Percentiles rank a stretch among this genome's conserved stretches.
Evolutionary conservation across 768 basidiomycete genomes (phyloP).

Genomic region (Tricholoma flavovirens): DNA sequence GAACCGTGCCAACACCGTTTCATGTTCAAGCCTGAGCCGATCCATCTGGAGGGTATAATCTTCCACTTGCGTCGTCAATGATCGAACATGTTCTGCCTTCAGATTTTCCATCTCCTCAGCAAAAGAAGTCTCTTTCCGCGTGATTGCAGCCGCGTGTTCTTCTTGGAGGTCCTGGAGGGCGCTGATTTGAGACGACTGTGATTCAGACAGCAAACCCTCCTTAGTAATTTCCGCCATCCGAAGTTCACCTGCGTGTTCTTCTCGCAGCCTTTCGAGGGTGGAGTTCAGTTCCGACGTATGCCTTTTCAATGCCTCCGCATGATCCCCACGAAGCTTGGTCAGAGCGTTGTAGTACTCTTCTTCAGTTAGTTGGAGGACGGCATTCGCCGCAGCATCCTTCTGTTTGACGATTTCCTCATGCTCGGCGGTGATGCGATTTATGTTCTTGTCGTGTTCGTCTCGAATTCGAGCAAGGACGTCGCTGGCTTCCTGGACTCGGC

Average conservation of each 20-base stretch:
- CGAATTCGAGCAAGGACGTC: slow-evolving; percentile 40
- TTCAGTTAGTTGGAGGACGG: slow-evolving; percentile 60
- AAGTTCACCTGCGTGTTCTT: slow-evolving; percentile 71
- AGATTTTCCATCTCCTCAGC: slow-evolving; percentile 60
- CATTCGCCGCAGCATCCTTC: slow-evolving; percentile 54
- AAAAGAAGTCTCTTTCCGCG: slow-evolving; percentile 61
- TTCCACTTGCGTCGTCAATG: slow-evolving; percentile 50
- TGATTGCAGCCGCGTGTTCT: slow-evolving; percentile 62
- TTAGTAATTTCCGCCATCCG: slow-evolving; percentile 71
- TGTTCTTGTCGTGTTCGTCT: slow-evolving; percentile 48
- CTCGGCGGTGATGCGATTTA: slow-evolving; percentile 44
- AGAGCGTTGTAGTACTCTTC: slow-evolving; percentile 80
- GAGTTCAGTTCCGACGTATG: slow-evolving; percentile 56
- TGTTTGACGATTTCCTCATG: slow-evolving; percentile 53
- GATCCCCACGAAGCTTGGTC: slow-evolving; percentile 69
- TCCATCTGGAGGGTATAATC: slow-evolving; percentile 57
- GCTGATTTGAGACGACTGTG: slow-evolving; percentile 57
- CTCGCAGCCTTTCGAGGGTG: slow-evolving; percentile 62
- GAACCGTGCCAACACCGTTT: slow-evolving; percentile 43
- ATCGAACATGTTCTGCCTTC: slow-evolving; percentile 55
- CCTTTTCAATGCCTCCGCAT: slow-evolving; percentile 58
- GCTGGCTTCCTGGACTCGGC: slow-evolving; percentile 50
- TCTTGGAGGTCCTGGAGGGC: slow-evolving; percentile 65
- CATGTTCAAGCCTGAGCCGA: slow-evolving; percentile 55
- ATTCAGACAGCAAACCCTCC: slow-evolving; percentile 69